These are phyloP conservation scores for Trichothecium roseum DNA, from an alignment of 2,329 filamentous ascomycete species.

Conservation along the genomic window DNA sequence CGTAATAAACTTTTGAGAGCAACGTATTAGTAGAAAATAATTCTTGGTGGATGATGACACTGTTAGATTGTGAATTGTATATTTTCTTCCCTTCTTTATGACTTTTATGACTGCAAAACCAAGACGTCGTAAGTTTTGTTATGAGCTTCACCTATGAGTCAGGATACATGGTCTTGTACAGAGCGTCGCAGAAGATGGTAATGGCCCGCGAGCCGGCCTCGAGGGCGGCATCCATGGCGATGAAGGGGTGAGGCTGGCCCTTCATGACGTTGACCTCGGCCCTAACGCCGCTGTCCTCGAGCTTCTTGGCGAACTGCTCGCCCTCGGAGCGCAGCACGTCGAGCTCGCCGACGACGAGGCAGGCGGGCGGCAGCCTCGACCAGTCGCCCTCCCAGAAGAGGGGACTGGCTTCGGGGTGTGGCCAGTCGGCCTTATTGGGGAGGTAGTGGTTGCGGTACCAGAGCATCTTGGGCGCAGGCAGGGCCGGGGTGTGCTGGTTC, in stretches of 20 bases:
- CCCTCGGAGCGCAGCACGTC: slow-evolving; percentile 47
- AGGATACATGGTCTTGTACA: slow-evolving; percentile 5
- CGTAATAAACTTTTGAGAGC: too few species aligned
- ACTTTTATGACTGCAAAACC: too few species aligned
- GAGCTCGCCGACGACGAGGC: slow-evolving; percentile 41
- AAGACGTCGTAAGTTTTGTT: too few species aligned
- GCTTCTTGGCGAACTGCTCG: slow-evolving; percentile 36
- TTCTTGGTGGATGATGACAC: too few species aligned
- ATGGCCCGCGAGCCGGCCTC: slow-evolving; percentile 41
- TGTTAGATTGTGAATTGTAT: too few species aligned
- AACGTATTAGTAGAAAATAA: too few species aligned
- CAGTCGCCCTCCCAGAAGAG: slow-evolving; percentile 40
- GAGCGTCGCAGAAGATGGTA: slow-evolving; percentile 24
- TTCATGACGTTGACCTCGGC: slow-evolving; percentile 24
- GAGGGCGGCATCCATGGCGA: slow-evolving; percentile 45
- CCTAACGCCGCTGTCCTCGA: slow-evolving; percentile 33
- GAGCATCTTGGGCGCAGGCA: slow-evolving; percentile 46
- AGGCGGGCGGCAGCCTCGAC: slow-evolving; percentile 35
- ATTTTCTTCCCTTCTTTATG: too few species aligned
- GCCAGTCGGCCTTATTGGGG: slow-evolving; percentile 32
- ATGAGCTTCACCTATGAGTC: too few species aligned
- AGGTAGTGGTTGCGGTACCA: slow-evolving; percentile 52
- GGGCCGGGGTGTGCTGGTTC: slow-evolving; percentile 38
- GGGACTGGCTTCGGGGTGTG: slow-evolving; percentile 41
- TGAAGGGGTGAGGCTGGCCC: slow-evolving; percentile 35